Evolutionary conservation across 257 asterid species (phyloP).

Genomic region (Lithospermum erythrorhizon): DNA sequence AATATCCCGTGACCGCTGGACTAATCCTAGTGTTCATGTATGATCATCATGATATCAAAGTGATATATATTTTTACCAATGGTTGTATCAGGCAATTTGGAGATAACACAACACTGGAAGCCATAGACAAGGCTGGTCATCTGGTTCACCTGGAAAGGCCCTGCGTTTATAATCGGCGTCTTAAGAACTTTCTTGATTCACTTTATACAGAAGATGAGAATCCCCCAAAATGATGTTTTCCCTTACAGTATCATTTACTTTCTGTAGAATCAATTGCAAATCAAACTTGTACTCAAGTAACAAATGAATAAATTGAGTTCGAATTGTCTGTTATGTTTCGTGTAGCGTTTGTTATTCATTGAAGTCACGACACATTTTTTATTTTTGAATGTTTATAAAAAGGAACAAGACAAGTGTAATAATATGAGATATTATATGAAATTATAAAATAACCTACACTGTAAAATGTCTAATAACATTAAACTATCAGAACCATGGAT

Average conservation of each 20-base stretch:
- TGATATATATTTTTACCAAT: background rate
- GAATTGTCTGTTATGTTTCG: no score
- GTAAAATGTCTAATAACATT: background rate
- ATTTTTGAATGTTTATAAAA: no score
- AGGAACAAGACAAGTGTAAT: no score
- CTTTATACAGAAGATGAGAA: slow-evolving; percentile 21
- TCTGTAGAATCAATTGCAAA: background rate
- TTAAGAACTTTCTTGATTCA: slow-evolving; percentile 58
- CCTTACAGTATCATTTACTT: background rate
- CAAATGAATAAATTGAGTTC: no score
- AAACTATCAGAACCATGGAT: background rate
- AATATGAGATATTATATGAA: background rate
- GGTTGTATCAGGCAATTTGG: slow-evolving; percentile 53
- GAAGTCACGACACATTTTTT: no score
- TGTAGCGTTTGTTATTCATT: no score
- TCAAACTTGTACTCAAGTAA: slow-evolving; percentile 11
- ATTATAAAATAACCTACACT: background rate
- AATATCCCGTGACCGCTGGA: no score
- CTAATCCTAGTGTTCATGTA: no score
- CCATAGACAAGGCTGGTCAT: slow-evolving; percentile 74
- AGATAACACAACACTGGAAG: slow-evolving; percentile 35
- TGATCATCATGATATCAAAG: no score
- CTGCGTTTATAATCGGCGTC: slow-evolving; percentile 52
- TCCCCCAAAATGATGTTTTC: slow-evolving; percentile 15
- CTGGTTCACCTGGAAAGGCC: slow-evolving; percentile 85